Evolutionary conservation across 2,329 filamentous ascomycete genomes (phyloP), one percentile per base, ranked within the genome.

Genomic region (Colletotrichum spaethianum): DNA sequence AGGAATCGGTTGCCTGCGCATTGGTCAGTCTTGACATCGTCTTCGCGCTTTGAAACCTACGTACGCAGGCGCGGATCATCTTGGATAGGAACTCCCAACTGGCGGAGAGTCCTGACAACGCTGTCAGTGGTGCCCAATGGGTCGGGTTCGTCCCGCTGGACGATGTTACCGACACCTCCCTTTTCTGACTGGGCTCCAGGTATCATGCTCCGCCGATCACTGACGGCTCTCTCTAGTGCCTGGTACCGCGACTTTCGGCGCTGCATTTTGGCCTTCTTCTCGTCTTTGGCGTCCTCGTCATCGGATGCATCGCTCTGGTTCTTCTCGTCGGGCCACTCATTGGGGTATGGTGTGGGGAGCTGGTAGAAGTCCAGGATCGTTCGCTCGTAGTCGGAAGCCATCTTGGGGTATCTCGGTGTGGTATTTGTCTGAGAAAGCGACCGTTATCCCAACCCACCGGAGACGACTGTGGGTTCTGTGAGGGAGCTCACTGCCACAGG

Each of bases 61-160:
- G 76, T 85, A 93, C 94, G 91, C 76, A 97, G 83, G 77, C 92
- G 90, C 65, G 90, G 83, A 78, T 98, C 95, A 77, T 98, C 94
- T 79, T 98, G 94, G 18, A 98, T 88, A 0, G 93, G 91, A 52
- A 98, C 82, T 2, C 95, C 95, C 74, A 93, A 86, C 75, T 92
- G 89, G 79, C 93, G 92, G 77, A 99, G 83, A 46, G 94, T 90
- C 76, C 92, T 89, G 64, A 98, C 91, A 9, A 99, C 95, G 79
- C 94, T 98, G 68, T 96, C 93, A 1, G 93, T 92, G 63, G 91
- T 91, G n/a, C 96, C 96, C 64, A 99, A 83, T 5, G 96, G 95
- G 83, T 99, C 96, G 2, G 94, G 90, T 81, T 99, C 97, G 80
- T 99, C 96, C 79, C 93, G 93, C 79, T 96, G 94, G 38, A 97